Conservation (phyloP, 495 filamentous ascomycete genomes). For the Penicillium longicatenatum region DNA sequence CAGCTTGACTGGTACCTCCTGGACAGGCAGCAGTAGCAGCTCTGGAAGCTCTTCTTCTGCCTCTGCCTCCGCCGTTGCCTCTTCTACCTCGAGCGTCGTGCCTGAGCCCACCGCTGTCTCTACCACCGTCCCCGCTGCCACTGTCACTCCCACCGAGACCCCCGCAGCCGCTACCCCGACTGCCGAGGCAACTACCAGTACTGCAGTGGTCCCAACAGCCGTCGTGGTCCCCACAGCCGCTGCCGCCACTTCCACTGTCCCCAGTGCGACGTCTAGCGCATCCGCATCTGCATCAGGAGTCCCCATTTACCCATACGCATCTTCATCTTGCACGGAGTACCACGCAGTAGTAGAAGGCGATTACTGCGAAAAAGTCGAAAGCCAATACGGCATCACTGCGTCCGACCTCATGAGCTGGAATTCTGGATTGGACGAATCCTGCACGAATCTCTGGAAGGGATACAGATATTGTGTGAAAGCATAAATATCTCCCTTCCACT, state of each 20-base stretch:
- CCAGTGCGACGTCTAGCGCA: slow-evolving; percentile 4
- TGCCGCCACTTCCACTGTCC: not conserved
- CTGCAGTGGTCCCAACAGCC: not conserved
- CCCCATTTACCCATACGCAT: slow-evolving; percentile 37
- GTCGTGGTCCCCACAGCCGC: slow-evolving; percentile 18
- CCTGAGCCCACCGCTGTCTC: slow-evolving; percentile 10
- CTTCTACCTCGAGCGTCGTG: slow-evolving; percentile 6
- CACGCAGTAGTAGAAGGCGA: slow-evolving; percentile 43
- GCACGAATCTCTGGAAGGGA: slow-evolving; percentile 42
- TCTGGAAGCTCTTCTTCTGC: slow-evolving; percentile 17
- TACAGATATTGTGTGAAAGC: slow-evolving; percentile 43
- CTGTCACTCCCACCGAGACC: slow-evolving; percentile 8
- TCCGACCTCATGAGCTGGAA: slow-evolving; percentile 42
- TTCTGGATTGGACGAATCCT: slow-evolving; percentile 36
- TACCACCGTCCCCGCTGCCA: slow-evolving; percentile 13
- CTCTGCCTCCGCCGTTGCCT: not conserved
- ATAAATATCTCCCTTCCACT: slow-evolving; percentile 7
- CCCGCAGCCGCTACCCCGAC: slow-evolving; percentile 7
- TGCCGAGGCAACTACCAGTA: slow-evolving; percentile 8
- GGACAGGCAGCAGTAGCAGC: slow-evolving; percentile 10
- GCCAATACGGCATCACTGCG: slow-evolving; percentile 25
- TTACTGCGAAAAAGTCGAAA: slow-evolving; percentile 42
- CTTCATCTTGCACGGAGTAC: slow-evolving; percentile 42
- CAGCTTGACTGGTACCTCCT: slow-evolving; percentile 11
- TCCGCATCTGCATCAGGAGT: not conserved